Evolutionary conservation across 148 eudicot genomes (phyloP).

Genomic region (Simmondsia chinensis): DNA sequence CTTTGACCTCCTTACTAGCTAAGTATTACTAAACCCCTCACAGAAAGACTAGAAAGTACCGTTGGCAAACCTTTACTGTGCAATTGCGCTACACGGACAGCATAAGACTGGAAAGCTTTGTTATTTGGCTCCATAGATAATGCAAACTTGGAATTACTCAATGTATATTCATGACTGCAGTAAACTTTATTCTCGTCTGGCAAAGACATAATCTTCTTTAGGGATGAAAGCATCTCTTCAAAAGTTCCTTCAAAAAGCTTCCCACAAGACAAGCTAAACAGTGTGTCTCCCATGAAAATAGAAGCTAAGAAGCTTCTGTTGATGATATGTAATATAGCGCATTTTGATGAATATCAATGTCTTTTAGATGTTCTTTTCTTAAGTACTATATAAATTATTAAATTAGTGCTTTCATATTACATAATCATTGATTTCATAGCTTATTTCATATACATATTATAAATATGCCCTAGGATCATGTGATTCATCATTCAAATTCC

Average conservation of each 20-base stretch:
- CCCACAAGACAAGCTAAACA: conserved; percentile 88
- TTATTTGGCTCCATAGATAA: conserved; percentile 79
- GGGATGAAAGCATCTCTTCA: conserved; percentile 69
- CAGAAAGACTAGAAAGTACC: conserved; percentile 33
- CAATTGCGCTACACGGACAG: conserved; percentile 47
- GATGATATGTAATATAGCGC: too few relatives aligned
- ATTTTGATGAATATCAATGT: too few relatives aligned
- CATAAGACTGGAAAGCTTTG: conserved; percentile 56
- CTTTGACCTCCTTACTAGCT: too few relatives aligned
- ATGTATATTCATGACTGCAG: conserved; percentile 88
- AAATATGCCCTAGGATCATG: too few relatives aligned
- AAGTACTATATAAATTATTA: too few relatives aligned
- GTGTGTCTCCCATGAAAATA: conserved; percentile 81
- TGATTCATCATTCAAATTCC: too few relatives aligned
- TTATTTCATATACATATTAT: too few relatives aligned
- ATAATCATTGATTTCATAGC: too few relatives aligned
- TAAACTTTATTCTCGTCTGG: conserved; percentile 78
- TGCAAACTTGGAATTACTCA: conserved; percentile 88
- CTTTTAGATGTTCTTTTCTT: too few relatives aligned
- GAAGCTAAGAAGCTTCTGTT: too few relatives aligned
- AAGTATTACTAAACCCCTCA: too few relatives aligned
- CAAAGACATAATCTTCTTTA: conserved; percentile 51
- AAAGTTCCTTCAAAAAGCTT: conserved; percentile 89
- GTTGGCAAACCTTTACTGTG: conserved; percentile 79
- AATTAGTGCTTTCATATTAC: too few relatives aligned